Evolutionary conservation across 2,329 filamentous ascomycete genomes (phyloP).

Genomic region (Trichophyton schoenleinii): DNA sequence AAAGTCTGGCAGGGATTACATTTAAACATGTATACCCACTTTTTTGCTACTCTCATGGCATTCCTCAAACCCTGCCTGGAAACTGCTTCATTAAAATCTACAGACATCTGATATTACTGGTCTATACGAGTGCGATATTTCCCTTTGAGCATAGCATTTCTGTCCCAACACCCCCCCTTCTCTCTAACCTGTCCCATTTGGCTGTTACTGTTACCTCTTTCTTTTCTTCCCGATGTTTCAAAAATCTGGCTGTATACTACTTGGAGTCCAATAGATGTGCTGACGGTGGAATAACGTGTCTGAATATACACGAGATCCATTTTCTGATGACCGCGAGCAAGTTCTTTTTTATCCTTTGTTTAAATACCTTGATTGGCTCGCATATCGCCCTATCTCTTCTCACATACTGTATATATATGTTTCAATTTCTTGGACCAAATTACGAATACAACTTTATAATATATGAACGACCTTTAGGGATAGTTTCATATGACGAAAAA

Average conservation of each 20-base stretch:
- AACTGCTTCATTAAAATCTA: neutral
- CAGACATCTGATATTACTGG: neutral
- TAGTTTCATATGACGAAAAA: neutral
- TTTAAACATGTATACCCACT: constrained; percentile 34
- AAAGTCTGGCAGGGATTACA: constrained; percentile 90
- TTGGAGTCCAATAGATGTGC: constrained; percentile 8
- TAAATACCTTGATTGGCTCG: neutral
- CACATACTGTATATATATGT: constrained; percentile 8
- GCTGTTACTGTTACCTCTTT: neutral
- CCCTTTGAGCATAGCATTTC: neutral
- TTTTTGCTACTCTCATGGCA: neutral
- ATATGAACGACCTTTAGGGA: neutral
- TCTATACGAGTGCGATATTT: neutral
- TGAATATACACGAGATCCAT: neutral
- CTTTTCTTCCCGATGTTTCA: constrained; percentile 2
- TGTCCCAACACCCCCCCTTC: neutral
- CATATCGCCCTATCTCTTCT: constrained; percentile 9
- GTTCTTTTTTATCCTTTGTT: constrained; percentile 4
- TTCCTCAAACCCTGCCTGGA: neutral
- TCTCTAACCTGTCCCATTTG: neutral
- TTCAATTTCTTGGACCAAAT: neutral
- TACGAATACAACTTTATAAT: constrained; percentile 2
- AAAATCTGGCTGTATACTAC: constrained; percentile 12
- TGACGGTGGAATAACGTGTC: constrained; percentile 2
- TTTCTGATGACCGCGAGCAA: constrained; percentile 6